These are phyloP conservation scores for Lasiosphaeriaceae sp. DNA, from an alignment of 495 filamentous ascomycete species.

Conservation along the genomic window DNA sequence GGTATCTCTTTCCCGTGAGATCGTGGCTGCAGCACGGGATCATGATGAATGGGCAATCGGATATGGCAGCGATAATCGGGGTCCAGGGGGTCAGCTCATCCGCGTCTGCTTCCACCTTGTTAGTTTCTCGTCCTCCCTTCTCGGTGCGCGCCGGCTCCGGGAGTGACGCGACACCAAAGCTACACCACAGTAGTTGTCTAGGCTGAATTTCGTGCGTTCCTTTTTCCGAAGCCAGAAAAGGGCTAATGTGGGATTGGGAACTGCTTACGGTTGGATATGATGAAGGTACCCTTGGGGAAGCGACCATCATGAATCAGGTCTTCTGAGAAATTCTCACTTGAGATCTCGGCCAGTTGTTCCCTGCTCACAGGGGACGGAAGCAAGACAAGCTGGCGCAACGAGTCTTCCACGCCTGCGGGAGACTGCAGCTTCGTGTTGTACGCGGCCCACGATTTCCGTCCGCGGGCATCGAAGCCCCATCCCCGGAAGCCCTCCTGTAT, in stretches of 20 bases:
- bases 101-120: slow-evolving; percentile 46
- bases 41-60: slow-evolving; percentile 73
- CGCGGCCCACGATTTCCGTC: slow-evolving; percentile 75
- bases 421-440: slow-evolving; percentile 43
- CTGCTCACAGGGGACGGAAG: slow-evolving; percentile 55
- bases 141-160: not conserved
- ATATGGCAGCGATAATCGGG: slow-evolving; percentile 75
- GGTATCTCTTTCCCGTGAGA: slow-evolving; percentile 67
- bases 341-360: slow-evolving; percentile 11
- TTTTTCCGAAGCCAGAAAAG: too few species aligned
- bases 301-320: slow-evolving; percentile 60
- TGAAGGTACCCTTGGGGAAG: slow-evolving; percentile 75
- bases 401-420: slow-evolving; percentile 36
- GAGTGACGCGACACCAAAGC: not conserved
- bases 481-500: slow-evolving; percentile 77
- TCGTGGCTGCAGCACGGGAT: slow-evolving; percentile 95
- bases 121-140: not conserved
- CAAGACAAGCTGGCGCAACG: slow-evolving; percentile 67
- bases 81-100: slow-evolving; percentile 97
- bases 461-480: slow-evolving; percentile 86
- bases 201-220: too few species aligned
- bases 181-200: too few species aligned
- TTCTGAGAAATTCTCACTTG: slow-evolving; percentile 24
- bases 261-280: slow-evolving; percentile 72
- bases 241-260: too few species aligned